A percentile compares a stretch with the other conserved stretches of the same genome.
Conservation (phyloP, 2,329 filamentous ascomycete species). For the Ceratocystis ficicola region DNA sequence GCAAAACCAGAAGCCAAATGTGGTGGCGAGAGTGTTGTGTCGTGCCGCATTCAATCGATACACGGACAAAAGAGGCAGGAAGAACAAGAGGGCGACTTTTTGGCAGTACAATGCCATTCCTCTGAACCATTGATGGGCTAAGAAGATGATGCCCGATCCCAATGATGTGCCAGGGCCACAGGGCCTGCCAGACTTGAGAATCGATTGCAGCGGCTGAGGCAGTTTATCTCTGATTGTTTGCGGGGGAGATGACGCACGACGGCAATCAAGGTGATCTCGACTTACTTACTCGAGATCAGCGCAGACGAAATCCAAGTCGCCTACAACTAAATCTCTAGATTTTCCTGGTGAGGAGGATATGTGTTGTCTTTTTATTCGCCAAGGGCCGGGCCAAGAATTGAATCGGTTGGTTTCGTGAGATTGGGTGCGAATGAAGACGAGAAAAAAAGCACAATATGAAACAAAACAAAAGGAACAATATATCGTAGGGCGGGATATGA, state of each 20-base stretch:
- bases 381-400: background rate
- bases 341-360: background rate
- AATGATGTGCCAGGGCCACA: background rate
- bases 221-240: background rate
- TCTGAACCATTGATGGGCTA: background rate
- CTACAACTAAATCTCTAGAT: constrained; percentile 45
- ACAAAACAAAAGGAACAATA: constrained; percentile 8
- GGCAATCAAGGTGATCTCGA: background rate
- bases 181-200: background rate
- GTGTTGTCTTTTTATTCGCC: background rate
- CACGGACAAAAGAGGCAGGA: too few relatives aligned
- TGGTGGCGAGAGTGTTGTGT: too few relatives aligned
- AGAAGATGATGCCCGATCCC: constrained; percentile 6
- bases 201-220: background rate
- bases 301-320: constrained; percentile 48
- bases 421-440: background rate
- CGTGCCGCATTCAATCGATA: too few relatives aligned
- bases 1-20: too few relatives aligned
- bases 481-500: background rate
- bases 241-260: background rate
- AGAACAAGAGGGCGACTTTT: background rate
- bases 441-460: constrained; percentile 2
- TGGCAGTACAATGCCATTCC: background rate
- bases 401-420: background rate
- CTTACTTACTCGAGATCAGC: constrained; percentile 48